Conservation (phyloP, 805 yeast species). For the Clavispora asparagi region DNA sequence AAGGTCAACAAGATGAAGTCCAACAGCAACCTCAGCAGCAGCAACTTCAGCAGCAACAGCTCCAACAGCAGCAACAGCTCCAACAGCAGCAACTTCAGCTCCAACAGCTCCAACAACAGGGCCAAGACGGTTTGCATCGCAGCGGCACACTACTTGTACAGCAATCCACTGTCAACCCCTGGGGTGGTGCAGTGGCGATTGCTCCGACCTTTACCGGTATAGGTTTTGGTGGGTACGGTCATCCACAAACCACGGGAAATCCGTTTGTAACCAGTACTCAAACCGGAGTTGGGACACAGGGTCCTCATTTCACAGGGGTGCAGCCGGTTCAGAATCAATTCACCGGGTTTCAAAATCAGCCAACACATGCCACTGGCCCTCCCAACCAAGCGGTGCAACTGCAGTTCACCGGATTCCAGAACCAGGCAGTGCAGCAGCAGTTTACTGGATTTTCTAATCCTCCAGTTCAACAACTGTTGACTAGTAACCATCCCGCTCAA, state of each 20-base stretch:
- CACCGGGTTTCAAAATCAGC: slow-evolving; percentile 10
- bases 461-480: neutral
- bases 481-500: neutral
- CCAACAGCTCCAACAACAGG: neutral
- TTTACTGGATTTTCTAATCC: neutral
- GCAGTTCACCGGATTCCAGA: neutral
- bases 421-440: neutral
- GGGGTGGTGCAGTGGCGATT: slow-evolving; percentile 21
- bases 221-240: slow-evolving; percentile 54
- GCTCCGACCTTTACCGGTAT: slow-evolving; percentile 43
- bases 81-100: slow-evolving; percentile 2
- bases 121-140: slow-evolving; percentile 22
- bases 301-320: no score
- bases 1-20: neutral
- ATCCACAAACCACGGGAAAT: slow-evolving; percentile 16
- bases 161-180: slow-evolving; percentile 37
- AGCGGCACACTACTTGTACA: slow-evolving; percentile 30
- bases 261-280: slow-evolving; percentile 7
- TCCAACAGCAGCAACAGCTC: slow-evolving; percentile 3
- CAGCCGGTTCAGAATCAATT: slow-evolving; percentile 19
- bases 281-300: slow-evolving; percentile 5
- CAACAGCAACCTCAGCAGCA: slow-evolving; percentile 1
- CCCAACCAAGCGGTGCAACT: neutral
- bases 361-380: neutral
- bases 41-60: slow-evolving; percentile 4